Base-by-base conservation (phyloP, 495 filamentous ascomycete species). In the Trichoderma parareesei region DNA sequence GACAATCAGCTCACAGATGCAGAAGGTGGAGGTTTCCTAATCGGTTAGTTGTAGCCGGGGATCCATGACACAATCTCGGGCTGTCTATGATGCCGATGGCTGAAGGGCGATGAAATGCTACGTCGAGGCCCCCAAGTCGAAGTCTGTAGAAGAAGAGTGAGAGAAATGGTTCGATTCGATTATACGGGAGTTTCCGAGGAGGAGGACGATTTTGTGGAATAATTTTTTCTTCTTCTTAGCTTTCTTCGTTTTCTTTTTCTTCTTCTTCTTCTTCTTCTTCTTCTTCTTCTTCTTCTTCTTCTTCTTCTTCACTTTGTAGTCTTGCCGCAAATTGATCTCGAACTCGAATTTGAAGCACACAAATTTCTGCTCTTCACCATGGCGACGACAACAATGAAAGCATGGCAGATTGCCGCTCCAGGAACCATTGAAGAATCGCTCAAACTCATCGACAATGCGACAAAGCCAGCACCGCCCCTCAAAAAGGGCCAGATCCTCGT, bases 401-500 rank as follows among this genome's bases (percentile, higher is more conserved):
- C 60, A 3, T 61, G 60, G 60, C 60, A 42, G 16, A 8, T 61
- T 27, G 60, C 37, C 38, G n/a, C 60, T 10, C 60, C 60, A 0
- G 60, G 60, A 5, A 37, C 38, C 18, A 20, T 61, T n/a, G 61
- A 63, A n/a, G n/a, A 63, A 0, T 6, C 43, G 40, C 20, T 63
- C 4, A 44, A 27, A 13, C 38, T 63, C 20, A 27, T 44, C 41
- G 43, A 44, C 5, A 37, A 48, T 49, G 61, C 16, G 38, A 14
- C 35, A 37, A 5, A 20, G 16, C 44, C 46, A 9, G 10, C 20
- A 3, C 4, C n/a, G 27, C 27, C 61, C 61, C 61, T 63, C 4
- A 6, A 37, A 40, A 33, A 5, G 18, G 62, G 43, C 35, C 38
- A 64, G 5, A 68, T 84, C 44, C 79, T 89, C 37, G 74, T 89